These are phyloP conservation scores for Zygosaccharomyces kombuchaensis DNA, from an alignment of 805 yeast species.

Conservation along the genomic window DNA sequence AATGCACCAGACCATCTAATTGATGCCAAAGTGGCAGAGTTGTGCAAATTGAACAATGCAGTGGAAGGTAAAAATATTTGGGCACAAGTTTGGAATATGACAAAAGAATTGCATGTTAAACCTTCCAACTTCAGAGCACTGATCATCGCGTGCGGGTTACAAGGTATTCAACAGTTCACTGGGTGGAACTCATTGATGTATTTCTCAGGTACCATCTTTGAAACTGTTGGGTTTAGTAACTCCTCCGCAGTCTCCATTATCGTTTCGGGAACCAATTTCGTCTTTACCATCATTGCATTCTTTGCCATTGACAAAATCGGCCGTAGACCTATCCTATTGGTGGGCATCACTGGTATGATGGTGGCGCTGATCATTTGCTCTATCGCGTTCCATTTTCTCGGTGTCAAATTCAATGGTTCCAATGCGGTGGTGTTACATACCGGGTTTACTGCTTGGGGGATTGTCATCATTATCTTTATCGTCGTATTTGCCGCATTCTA, in stretches of 20 bases:
- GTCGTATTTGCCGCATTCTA: slow-evolving; percentile 83
- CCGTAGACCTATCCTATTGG: slow-evolving; percentile 72
- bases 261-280: slow-evolving; percentile 90
- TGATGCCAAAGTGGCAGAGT: slow-evolving; percentile 62
- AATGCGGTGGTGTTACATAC: slow-evolving; percentile 40
- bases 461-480: slow-evolving; percentile 79
- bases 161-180: slow-evolving; percentile 94
- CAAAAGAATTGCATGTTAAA: slow-evolving; percentile 57
- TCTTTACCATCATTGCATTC: slow-evolving; percentile 82
- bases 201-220: slow-evolving; percentile 87
- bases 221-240: slow-evolving; percentile 81
- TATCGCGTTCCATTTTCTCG: slow-evolving; percentile 84
- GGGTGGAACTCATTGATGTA: slow-evolving; percentile 97
- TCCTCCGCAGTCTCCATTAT: slow-evolving; percentile 94
- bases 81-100: slow-evolving; percentile 53
- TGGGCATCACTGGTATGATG: slow-evolving; percentile 85
- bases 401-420: slow-evolving; percentile 50
- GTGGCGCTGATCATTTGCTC: slow-evolving; percentile 74
- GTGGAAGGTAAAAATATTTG: slow-evolving; percentile 47
- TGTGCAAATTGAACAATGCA: slow-evolving; percentile 44
- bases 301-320: slow-evolving; percentile 84
- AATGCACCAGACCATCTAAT: slow-evolving; percentile 62
- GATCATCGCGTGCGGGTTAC: slow-evolving; percentile 85
- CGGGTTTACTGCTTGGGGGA: slow-evolving; percentile 78
- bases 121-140: slow-evolving; percentile 87